A percentile compares a stretch with the other conserved stretches of the same genome.
phyloP scores from a whole-genome alignment of 2,329 filamentous ascomycete genomes.

The Colletotrichum caudatum region DNA sequence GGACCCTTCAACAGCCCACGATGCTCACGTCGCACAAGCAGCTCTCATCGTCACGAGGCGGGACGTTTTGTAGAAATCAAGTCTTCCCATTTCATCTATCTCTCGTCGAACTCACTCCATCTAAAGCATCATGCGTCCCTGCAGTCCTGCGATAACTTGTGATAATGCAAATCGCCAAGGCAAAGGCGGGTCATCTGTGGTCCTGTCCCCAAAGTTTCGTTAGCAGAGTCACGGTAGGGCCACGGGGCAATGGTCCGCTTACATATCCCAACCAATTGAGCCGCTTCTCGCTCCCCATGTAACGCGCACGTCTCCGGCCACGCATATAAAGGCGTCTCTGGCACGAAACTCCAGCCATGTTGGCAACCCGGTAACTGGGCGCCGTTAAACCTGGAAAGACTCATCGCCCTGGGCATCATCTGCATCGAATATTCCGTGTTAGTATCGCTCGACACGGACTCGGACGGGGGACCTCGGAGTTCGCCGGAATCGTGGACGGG shows the following conservation, averaged over 20 bases:
- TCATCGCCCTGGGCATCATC: constrained; percentile 24
- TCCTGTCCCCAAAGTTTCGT: not conserved
- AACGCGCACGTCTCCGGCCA: constrained; percentile 29
- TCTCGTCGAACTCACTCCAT: not conserved
- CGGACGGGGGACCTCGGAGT: constrained; percentile 17
- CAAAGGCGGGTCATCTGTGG: not conserved
- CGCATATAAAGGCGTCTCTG: not conserved
- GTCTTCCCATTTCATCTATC: not conserved
- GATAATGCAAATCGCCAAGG: not conserved
- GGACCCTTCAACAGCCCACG: not conserved
- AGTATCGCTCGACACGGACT: constrained; percentile 38
- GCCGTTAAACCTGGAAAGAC: constrained; percentile 18
- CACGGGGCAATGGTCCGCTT: not conserved
- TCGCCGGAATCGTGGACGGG: constrained; percentile 31
- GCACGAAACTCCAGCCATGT: constrained; percentile 29
- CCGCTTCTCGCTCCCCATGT: constrained; percentile 23
- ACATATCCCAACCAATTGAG: constrained; percentile 29
- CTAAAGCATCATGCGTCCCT: not conserved
- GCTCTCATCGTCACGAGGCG: not conserved
- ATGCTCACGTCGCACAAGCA: not conserved
- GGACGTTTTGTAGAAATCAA: not conserved
- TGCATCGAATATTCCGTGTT: constrained; percentile 34
- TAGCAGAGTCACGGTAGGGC: not conserved
- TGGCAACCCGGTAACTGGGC: constrained; percentile 12
- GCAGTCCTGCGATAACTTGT: not conserved